phyloP scores from a whole-genome alignment of 148 eudicot genomes.

The Vaccinium darrowii region DNA sequence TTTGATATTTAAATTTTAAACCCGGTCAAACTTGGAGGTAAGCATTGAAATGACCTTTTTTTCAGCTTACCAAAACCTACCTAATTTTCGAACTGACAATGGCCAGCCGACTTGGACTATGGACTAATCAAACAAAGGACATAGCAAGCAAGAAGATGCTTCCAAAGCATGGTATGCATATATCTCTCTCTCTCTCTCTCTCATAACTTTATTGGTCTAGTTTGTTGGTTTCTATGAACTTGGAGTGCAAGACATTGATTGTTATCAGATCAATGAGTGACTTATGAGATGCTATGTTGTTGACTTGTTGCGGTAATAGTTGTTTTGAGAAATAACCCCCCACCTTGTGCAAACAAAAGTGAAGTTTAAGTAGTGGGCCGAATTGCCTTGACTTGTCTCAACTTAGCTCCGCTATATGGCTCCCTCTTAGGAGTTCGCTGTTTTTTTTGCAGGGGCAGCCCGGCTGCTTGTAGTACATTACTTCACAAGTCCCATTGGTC shows the following conservation, averaged over 20 bases:
- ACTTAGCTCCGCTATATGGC: not conserved
- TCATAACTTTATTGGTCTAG: not conserved
- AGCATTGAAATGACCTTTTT: not conserved
- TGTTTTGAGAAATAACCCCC: not conserved
- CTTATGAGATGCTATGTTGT: not conserved
- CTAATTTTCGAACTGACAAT: not conserved
- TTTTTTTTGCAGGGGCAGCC: not conserved
- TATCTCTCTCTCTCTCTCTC: not conserved
- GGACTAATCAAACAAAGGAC: not conserved
- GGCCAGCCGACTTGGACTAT: not conserved
- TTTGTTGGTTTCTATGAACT: not conserved
- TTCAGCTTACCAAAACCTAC: not conserved
- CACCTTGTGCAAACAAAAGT: too few relatives aligned
- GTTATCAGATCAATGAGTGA: not conserved
- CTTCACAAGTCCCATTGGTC: not conserved
- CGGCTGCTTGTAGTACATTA: not conserved
- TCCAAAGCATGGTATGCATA: not conserved
- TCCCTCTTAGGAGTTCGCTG: not conserved
- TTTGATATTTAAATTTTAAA: not conserved
- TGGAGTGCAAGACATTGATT: conserved; percentile 7
- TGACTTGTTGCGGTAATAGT: not conserved
- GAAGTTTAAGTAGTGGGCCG: not conserved
- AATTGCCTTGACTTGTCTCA: not conserved
- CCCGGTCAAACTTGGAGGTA: not conserved
- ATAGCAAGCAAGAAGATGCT: not conserved